These are phyloP conservation scores for Takashimella tepidaria DNA, from an alignment of 1,284 basidiomycete genomes.

Conservation along the genomic window DNA sequence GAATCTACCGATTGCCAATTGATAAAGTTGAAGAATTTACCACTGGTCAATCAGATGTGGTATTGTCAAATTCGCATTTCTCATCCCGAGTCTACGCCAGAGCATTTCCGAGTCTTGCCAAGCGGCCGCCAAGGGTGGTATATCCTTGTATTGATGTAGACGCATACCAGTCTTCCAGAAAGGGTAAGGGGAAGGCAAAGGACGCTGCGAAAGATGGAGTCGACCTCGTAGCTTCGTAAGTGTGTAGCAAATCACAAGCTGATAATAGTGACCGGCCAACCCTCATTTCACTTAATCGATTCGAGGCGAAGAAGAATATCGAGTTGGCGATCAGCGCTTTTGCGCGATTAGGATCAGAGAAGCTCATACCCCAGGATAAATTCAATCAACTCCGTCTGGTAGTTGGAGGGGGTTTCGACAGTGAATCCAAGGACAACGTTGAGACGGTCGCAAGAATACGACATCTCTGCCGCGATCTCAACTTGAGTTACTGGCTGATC, in stretches of 20 bases:
- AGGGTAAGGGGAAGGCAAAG: constrained; percentile 29
- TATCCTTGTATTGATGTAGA: constrained; percentile 86
- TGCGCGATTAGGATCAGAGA: constrained; percentile 23
- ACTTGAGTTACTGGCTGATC: constrained; percentile 55
- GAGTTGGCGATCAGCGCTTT: constrained; percentile 78
- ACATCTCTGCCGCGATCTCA: constrained; percentile 52
- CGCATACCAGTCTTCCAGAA: constrained; percentile 54
- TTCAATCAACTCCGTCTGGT: constrained; percentile 57
- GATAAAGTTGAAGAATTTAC: constrained; percentile 86
- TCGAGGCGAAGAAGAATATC: constrained; percentile 92
- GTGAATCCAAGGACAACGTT: constrained; percentile 64
- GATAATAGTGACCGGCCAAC: constrained; percentile 62
- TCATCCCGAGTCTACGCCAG: constrained; percentile 72
- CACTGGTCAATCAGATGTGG: constrained; percentile 86
- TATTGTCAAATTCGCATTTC: constrained; percentile 89
- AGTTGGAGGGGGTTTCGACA: constrained; percentile 74
- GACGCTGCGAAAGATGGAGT: constrained; percentile 54
- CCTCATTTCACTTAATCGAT: constrained; percentile 86
- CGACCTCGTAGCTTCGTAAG: constrained; percentile 62
- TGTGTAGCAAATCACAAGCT: constrained; percentile 13
- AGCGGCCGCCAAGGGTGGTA: constrained; percentile 61
- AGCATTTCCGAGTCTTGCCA: constrained; percentile 68
- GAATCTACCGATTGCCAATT: constrained; percentile 78
- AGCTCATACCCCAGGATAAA: constrained; percentile 17
- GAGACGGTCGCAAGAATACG: constrained; percentile 59